phyloP scores from a whole-genome alignment of 805 yeast species.

The Ogataea saltuana region DNA sequence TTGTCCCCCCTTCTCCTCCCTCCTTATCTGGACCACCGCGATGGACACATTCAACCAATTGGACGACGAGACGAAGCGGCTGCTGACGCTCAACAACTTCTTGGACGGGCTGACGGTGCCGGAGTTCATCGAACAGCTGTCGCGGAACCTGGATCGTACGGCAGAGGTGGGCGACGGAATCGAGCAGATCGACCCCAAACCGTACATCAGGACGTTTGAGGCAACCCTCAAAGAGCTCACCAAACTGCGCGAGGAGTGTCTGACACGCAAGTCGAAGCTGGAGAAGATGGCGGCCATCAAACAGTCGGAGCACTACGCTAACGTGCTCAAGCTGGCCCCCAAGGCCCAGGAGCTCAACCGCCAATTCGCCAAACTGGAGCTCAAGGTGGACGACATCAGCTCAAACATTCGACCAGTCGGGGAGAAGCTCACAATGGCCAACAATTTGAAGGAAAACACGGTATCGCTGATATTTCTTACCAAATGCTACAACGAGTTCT shows the following conservation, averaged over 20 bases:
- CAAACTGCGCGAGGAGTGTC: constrained; percentile 57
- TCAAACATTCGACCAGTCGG: constrained; percentile 68
- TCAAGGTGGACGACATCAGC: constrained; percentile 55
- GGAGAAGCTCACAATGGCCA: constrained; percentile 62
- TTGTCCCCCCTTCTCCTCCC: neutral
- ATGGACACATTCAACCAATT: constrained; percentile 36
- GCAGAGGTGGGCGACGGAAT: constrained; percentile 52
- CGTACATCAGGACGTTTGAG: constrained; percentile 91
- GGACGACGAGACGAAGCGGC: constrained; percentile 59
- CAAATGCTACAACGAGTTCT: constrained; percentile 75
- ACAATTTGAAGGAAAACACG: constrained; percentile 73
- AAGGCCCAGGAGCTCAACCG: constrained; percentile 42
- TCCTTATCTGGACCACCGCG: constrained; percentile 21
- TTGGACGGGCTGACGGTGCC: constrained; percentile 69
- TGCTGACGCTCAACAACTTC: constrained; percentile 62
- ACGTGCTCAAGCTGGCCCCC: constrained; percentile 56
- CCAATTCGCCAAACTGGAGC: constrained; percentile 52
- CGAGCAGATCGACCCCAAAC: constrained; percentile 81
- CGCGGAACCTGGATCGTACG: constrained; percentile 52
- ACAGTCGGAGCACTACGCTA: constrained; percentile 68
- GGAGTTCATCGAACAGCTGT: constrained; percentile 77
- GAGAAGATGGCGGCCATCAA: constrained; percentile 57
- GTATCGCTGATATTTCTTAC: constrained; percentile 70
- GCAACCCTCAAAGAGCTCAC: constrained; percentile 74
- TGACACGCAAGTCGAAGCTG: constrained; percentile 48